Evolutionary conservation across 495 filamentous ascomycete species (phyloP).

Genomic region (Sphaerosporella brunnea): DNA sequence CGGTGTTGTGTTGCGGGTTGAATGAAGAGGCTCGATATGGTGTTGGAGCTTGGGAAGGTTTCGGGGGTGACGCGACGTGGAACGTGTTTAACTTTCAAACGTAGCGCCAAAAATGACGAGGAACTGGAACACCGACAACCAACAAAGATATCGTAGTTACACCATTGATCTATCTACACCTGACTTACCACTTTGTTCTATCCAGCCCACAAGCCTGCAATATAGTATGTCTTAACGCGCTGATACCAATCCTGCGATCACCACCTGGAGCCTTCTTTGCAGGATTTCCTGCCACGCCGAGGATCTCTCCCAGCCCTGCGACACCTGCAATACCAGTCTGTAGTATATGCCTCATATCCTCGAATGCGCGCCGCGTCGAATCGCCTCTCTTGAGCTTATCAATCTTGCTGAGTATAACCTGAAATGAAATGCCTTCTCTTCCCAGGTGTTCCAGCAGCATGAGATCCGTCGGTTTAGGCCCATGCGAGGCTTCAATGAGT

Average conservation of each 20-base stretch:
- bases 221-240: conserved; percentile 22
- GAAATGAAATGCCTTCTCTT: conserved; percentile 44
- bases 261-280: conserved; percentile 22
- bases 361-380: conserved; percentile 23
- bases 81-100: too few relatives aligned
- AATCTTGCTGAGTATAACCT: conserved; percentile 69
- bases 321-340: conserved; percentile 23
- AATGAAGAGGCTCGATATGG: not conserved
- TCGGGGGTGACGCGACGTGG: not conserved
- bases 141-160: not conserved
- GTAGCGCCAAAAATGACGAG: not conserved
- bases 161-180: not conserved
- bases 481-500: conserved; percentile 62
- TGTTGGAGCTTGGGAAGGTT: too few relatives aligned
- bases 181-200: not conserved
- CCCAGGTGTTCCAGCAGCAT: conserved; percentile 48
- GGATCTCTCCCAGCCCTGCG: conserved; percentile 33
- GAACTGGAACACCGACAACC: not conserved
- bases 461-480: conserved; percentile 56
- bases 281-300: conserved; percentile 28
- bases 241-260: conserved; percentile 20
- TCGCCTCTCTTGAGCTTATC: conserved; percentile 36
- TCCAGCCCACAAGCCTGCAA: conserved; percentile 23
- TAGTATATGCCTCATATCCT: conserved; percentile 27
- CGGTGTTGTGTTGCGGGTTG: not conserved